Evolutionary conservation across 2,329 filamentous ascomycete species (phyloP).

Genomic region (Bisporella sp.): DNA sequence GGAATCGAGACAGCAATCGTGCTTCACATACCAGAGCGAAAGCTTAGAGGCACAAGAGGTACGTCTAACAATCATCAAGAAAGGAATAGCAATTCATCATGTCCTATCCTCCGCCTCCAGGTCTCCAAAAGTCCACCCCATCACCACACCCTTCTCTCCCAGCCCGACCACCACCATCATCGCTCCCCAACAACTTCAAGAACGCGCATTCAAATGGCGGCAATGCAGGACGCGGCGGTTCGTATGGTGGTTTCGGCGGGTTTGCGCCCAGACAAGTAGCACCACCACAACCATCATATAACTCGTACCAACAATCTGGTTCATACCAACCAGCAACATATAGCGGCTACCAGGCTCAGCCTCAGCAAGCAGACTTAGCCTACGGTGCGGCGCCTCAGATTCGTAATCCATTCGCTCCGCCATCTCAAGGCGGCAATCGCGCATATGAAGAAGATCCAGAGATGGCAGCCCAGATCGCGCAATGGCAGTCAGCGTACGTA

Average conservation of each 20-base stretch:
- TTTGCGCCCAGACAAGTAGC: slow-evolving; percentile 55
- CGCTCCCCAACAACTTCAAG: slow-evolving; percentile 17
- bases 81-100: slow-evolving; percentile 54
- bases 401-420: slow-evolving; percentile 71
- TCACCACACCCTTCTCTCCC: slow-evolving; percentile 60
- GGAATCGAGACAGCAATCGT: neutral
- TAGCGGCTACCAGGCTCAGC: slow-evolving; percentile 14
- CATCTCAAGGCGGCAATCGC: slow-evolving; percentile 37
- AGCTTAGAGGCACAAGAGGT: slow-evolving; percentile 26
- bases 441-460: slow-evolving; percentile 60
- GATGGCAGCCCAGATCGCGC: slow-evolving; percentile 83
- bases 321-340: slow-evolving; percentile 18
- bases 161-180: slow-evolving; percentile 63
- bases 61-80: slow-evolving; percentile 27
- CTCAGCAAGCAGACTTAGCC: slow-evolving; percentile 23
- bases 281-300: slow-evolving; percentile 22
- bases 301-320: slow-evolving; percentile 23
- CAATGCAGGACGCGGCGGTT: slow-evolving; percentile 16
- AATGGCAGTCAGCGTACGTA: slow-evolving; percentile 89
- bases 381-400: slow-evolving; percentile 60
- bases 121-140: slow-evolving; percentile 42
- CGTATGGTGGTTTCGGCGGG: slow-evolving; percentile 37
- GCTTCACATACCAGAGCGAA: too few relatives aligned
- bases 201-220: slow-evolving; percentile 14
- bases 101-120: slow-evolving; percentile 84